Evolutionary conservation across 306 rosid genomes (phyloP).

Genomic region (Parietaria judaica): DNA sequence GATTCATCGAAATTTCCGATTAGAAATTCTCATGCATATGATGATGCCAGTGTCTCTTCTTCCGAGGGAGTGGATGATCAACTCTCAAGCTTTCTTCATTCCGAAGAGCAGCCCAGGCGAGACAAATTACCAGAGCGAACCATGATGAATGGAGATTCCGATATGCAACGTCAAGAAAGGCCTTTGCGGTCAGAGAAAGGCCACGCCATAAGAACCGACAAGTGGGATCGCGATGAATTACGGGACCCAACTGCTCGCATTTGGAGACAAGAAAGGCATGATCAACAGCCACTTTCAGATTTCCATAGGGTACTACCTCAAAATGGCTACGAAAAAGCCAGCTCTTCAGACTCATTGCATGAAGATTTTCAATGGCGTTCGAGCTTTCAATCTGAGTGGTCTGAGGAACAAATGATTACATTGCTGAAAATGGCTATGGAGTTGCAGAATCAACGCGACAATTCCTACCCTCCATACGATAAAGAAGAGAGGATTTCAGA

Average conservation of each 20-base stretch:
- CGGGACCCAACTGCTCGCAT: slow-evolving; percentile 19
- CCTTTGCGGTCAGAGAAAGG: slow-evolving; percentile 31
- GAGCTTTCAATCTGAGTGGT: slow-evolving; percentile 33
- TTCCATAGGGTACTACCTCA: slow-evolving; percentile 25
- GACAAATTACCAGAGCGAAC: slow-evolving; percentile 29
- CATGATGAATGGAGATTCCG: slow-evolving; percentile 28
- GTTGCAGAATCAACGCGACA: slow-evolving; percentile 55
- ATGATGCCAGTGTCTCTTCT: slow-evolving; percentile 62
- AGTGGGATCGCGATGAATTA: slow-evolving; percentile 31
- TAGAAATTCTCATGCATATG: slow-evolving; percentile 44
- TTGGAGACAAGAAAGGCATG: slow-evolving; percentile 35
- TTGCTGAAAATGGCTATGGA: slow-evolving; percentile 49
- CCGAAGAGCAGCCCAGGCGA: slow-evolving; percentile 39
- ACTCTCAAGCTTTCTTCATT: slow-evolving; percentile 15
- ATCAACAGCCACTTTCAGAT: slow-evolving; percentile 32
- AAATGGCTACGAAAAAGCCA: slow-evolving; percentile 33
- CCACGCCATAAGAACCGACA: slow-evolving; percentile 24
- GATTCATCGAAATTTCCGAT: slow-evolving; percentile 36
- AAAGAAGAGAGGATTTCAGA: slow-evolving; percentile 33
- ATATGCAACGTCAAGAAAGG: slow-evolving; percentile 19
- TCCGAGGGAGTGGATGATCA: slow-evolving; percentile 48
- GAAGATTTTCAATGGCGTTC: slow-evolving; percentile 32
- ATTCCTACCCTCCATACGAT: slow-evolving; percentile 23
- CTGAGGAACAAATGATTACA: slow-evolving; percentile 40
- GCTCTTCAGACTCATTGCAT: slow-evolving; percentile 31